These are phyloP conservation scores for Mrakia gelida DNA, from an alignment of 768 basidiomycete genomes.

Conservation along the genomic window DNA sequence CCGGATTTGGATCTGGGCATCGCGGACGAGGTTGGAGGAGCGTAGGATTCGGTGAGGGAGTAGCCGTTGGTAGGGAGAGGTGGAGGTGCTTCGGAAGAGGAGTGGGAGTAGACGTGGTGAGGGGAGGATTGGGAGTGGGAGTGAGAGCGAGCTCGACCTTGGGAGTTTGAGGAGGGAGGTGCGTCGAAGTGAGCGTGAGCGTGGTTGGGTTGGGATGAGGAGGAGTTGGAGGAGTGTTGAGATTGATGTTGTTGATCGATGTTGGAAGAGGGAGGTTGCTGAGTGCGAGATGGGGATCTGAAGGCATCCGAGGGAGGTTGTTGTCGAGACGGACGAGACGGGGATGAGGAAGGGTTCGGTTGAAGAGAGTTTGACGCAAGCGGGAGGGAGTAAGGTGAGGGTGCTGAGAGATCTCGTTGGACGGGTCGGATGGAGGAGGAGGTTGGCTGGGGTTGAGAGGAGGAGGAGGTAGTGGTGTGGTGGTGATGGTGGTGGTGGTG, in stretches of 20 bases:
- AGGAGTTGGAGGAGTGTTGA: neutral
- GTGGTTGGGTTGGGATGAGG: neutral
- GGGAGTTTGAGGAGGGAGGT: neutral
- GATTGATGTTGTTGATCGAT: neutral
- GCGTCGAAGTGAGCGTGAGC: neutral
- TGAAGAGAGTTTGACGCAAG: neutral
- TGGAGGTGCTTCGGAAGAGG: neutral
- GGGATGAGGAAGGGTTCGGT: neutral
- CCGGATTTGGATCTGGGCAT: neutral
- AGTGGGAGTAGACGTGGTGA: neutral
- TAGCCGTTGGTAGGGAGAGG: neutral
- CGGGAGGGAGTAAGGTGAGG: neutral
- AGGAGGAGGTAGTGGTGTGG: neutral
- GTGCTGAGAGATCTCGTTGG: neutral
- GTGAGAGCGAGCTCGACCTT: conserved; percentile 3
- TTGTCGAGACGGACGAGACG: too few relatives aligned
- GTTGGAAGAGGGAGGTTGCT: neutral
- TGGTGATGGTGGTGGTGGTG: too few relatives aligned
- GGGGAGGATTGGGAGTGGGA: conserved; percentile 2
- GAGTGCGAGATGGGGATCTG: neutral
- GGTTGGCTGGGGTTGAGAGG: neutral
- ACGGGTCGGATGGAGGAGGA: neutral
- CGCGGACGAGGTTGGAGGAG: neutral
- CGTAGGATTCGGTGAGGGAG: neutral
- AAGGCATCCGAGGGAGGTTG: neutral